Conservation (phyloP, 176 grass and related monocot species). For the Oryza meyeriana region DNA sequence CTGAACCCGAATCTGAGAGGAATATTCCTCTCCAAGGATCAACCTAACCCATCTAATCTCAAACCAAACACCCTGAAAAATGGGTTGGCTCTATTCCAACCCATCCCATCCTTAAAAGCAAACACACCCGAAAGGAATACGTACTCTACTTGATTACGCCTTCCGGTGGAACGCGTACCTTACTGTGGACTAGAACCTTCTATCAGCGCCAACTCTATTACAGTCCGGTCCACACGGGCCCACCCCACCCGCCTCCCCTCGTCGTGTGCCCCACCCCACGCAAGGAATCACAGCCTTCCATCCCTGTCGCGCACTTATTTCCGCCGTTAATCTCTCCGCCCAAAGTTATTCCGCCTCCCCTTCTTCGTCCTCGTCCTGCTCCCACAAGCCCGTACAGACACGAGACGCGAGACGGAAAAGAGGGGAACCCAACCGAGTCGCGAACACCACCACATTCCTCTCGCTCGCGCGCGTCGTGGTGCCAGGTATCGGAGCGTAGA, state of each 20-base stretch:
- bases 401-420: background rate
- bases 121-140: too few species aligned
- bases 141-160: background rate
- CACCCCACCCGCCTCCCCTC: background rate
- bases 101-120: too few species aligned
- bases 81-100: too few species aligned
- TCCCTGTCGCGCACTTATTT: background rate
- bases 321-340: background rate
- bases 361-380: constrained; percentile 26
- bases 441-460: background rate
- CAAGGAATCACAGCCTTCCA: constrained; percentile 8
- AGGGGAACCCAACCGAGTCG: background rate
- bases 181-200: background rate
- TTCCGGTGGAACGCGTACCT: background rate
- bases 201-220: background rate
- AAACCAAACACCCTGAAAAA: too few species aligned
- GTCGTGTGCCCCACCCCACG: constrained; percentile 1
- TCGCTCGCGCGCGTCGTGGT: background rate
- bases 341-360: background rate
- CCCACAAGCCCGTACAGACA: constrained; percentile 20
- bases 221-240: constrained; percentile 19
- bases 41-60: too few species aligned
- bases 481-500: background rate
- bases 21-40: too few species aligned
- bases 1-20: too few species aligned